Evolutionary conservation across 2,329 filamentous ascomycete species (phyloP).

Genomic region (Monosporascus ibericus): DNA sequence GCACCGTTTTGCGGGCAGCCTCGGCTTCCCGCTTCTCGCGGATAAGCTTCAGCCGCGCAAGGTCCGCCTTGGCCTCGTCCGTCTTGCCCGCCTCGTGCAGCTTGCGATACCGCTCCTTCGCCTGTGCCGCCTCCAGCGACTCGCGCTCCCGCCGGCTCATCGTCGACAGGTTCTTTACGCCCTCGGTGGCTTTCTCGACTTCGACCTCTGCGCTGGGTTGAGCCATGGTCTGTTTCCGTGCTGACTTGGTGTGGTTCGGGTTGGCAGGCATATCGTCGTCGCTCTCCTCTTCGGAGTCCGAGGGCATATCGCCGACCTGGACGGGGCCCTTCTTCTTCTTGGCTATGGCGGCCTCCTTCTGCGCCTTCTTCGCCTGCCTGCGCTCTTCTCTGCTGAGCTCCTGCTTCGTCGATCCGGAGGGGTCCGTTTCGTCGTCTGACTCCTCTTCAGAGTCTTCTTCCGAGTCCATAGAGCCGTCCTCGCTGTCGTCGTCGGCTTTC

Average conservation of each 20-base stretch:
- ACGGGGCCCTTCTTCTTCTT: constrained; percentile 65
- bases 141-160: constrained; percentile 55
- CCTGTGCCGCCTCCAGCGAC: constrained; percentile 78
- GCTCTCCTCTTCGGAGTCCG: constrained; percentile 54
- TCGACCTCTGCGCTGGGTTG: constrained; percentile 31
- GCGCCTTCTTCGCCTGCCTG: constrained; percentile 79
- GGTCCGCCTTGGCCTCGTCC: constrained; percentile 84
- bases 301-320: constrained; percentile 81
- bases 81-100: constrained; percentile 93
- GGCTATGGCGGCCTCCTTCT: constrained; percentile 83
- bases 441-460: constrained; percentile 36
- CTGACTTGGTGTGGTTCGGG: constrained; percentile 82
- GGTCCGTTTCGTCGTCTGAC: constrained; percentile 31
- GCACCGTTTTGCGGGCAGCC: constrained; percentile 73
- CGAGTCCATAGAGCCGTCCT: constrained; percentile 37
- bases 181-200: constrained; percentile 47
- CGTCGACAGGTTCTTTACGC: constrained; percentile 47
- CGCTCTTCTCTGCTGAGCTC: constrained; percentile 80
- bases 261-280: constrained; percentile 72
- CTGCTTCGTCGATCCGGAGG: constrained; percentile 34
- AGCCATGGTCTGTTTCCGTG: constrained; percentile 51
- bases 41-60: constrained; percentile 76
- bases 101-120: constrained; percentile 86
- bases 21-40: constrained; percentile 82
- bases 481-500: constrained; percentile 41